A percentile compares a stretch with the other conserved stretches of the same genome.
These are phyloP conservation scores for Paraphaeosphaeria minitans DNA, from an alignment of 2,329 filamentous ascomycete species.

Conservation along the genomic window DNA sequence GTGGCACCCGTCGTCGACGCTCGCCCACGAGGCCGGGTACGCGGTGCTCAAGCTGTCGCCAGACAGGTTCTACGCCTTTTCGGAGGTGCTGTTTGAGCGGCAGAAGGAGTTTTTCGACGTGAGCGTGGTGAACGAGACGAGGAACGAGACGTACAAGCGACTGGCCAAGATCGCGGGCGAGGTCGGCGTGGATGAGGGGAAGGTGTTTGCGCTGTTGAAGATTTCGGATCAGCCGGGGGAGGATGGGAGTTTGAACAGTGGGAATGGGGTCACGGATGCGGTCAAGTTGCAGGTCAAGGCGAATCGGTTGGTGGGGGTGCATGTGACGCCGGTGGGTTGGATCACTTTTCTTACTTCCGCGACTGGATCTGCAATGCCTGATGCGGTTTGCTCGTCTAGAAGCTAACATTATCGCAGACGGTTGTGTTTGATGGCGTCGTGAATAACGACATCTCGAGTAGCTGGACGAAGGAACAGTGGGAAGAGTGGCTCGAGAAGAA, in stretches of 20 bases:
- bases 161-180: constrained; percentile 73
- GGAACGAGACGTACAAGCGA: constrained; percentile 82
- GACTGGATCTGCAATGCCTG: too few species aligned
- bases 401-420: constrained; percentile 52
- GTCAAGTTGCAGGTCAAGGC: constrained; percentile 84
- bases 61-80: constrained; percentile 80
- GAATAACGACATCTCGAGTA: constrained; percentile 76
- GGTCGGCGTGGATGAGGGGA: constrained; percentile 73
- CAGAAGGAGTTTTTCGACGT: constrained; percentile 85
- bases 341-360: too few species aligned
- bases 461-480: constrained; percentile 83
- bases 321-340: constrained; percentile 71
- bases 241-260: constrained; percentile 74
- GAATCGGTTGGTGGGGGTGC: constrained; percentile 77
- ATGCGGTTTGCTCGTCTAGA: neutral
- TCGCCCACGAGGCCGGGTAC: constrained; percentile 78
- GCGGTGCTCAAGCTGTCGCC: constrained; percentile 76
- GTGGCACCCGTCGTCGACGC: constrained; percentile 81
- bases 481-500: constrained; percentile 77
- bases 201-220: constrained; percentile 70
- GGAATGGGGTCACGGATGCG: constrained; percentile 84
- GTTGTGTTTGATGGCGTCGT: constrained; percentile 87
- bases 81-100: constrained; percentile 67
- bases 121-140: constrained; percentile 78
- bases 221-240: constrained; percentile 70